Evolutionary conservation across 495 filamentous ascomycete genomes (phyloP).

Genomic region (Penicillium verhagenii): DNA sequence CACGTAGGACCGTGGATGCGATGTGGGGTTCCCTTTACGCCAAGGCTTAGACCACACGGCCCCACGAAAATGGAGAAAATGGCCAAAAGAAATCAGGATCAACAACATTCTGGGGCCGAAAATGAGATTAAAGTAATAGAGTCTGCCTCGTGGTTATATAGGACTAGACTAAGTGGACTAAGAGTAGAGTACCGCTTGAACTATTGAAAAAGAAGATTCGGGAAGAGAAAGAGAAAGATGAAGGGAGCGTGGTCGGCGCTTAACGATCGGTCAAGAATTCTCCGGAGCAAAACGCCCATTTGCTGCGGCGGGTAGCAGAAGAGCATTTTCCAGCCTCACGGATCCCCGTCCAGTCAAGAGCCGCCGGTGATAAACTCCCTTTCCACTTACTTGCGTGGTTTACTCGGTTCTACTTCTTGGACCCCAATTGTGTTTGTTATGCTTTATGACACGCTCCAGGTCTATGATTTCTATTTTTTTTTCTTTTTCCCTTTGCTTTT

Average conservation of each 20-base stretch:
- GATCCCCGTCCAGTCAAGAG: slow-evolving; percentile 23
- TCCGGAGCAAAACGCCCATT: slow-evolving; percentile 18
- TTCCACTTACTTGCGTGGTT: too few relatives aligned
- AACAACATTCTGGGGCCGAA: too few relatives aligned
- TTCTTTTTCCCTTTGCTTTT: too few relatives aligned
- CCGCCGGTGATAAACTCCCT: slow-evolving; percentile 13
- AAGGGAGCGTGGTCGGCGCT: slow-evolving; percentile 19
- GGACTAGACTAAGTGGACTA: too few relatives aligned
- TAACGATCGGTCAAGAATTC: slow-evolving; percentile 29
- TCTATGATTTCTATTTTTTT: too few relatives aligned
- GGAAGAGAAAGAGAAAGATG: not conserved
- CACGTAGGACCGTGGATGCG: not conserved
- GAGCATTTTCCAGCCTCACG: slow-evolving; percentile 33
- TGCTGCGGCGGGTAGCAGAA: slow-evolving; percentile 21
- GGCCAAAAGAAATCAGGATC: not conserved
- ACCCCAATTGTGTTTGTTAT: not conserved
- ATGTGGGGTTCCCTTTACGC: not conserved
- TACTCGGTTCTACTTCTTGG: too few relatives aligned
- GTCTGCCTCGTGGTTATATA: slow-evolving; percentile 5
- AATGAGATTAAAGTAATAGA: too few relatives aligned
- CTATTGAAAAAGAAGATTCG: slow-evolving; percentile 14
- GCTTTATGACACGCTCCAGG: too few relatives aligned
- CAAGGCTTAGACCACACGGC: not conserved
- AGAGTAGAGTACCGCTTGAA: too few relatives aligned
- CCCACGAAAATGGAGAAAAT: not conserved